These are phyloP conservation scores for Lasiodiplodia hormozganensis DNA, from an alignment of 2,329 filamentous ascomycete genomes.

Conservation along the genomic window DNA sequence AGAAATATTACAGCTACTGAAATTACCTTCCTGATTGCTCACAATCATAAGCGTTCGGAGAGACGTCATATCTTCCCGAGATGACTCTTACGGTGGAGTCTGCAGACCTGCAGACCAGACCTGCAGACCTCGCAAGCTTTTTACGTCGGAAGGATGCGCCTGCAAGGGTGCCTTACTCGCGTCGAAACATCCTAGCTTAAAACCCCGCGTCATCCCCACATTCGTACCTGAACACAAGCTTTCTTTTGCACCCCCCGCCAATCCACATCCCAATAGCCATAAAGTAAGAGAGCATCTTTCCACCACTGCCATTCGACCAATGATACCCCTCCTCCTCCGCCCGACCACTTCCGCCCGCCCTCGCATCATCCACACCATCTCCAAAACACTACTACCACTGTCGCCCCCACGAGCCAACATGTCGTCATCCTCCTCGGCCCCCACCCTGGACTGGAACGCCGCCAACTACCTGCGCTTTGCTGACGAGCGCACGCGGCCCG, in stretches of 20 bases:
- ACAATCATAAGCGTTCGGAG: too few relatives aligned
- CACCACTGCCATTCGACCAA: neutral
- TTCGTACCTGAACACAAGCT: neutral
- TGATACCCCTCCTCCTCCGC: neutral
- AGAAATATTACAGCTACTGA: too few relatives aligned
- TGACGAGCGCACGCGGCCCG: conserved; percentile 60
- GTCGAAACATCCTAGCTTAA: neutral
- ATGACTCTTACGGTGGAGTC: too few relatives aligned
- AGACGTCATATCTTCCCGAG: too few relatives aligned
- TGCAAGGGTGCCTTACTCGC: neutral
- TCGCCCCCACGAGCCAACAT: neutral
- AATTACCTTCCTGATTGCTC: too few relatives aligned
- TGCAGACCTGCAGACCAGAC: neutral
- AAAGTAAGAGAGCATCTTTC: neutral
- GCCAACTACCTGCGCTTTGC: conserved; percentile 64
- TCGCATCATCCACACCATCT: neutral
- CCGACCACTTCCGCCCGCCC: neutral
- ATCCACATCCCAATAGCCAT: neutral
- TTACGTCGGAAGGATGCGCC: neutral
- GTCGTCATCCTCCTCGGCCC: neutral
- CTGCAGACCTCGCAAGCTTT: neutral
- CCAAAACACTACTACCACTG: too few relatives aligned
- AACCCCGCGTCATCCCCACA: neutral
- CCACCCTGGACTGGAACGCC: conserved; percentile 60
- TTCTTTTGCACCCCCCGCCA: neutral